Evolutionary conservation across 1,284 basidiomycete species (phyloP).

Genomic region (Apiotrichum brassicae): DNA sequence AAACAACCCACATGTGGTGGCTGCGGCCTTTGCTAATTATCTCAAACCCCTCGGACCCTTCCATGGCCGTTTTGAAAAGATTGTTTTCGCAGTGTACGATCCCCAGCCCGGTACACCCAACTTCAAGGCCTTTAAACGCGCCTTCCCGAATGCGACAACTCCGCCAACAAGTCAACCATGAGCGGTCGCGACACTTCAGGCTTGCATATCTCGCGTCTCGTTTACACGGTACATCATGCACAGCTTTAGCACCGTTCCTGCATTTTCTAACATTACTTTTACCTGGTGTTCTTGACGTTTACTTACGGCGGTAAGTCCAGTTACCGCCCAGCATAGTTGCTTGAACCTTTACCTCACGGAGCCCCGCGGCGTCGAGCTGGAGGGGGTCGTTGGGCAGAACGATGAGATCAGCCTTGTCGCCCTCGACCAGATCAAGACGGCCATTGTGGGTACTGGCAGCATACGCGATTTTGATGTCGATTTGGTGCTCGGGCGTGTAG

Average conservation of each 20-base stretch:
- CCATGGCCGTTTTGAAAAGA: constrained; percentile 1
- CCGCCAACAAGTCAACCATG: too few species aligned
- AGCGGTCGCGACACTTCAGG: too few species aligned
- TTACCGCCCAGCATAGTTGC: constrained; percentile 37
- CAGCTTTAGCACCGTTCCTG: too few species aligned
- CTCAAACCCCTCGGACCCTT: constrained; percentile 3
- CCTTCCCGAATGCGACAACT: too few species aligned
- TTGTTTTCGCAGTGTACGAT: constrained; percentile 6
- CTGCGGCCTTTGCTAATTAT: not conserved
- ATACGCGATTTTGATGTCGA: constrained; percentile 10
- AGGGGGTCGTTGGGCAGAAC: constrained; percentile 28
- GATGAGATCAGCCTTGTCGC: constrained; percentile 29
- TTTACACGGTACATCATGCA: too few species aligned
- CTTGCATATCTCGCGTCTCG: too few species aligned
- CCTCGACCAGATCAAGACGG: not conserved
- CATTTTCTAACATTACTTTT: too few species aligned
- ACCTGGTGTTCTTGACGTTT: not conserved
- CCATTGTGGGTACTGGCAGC: constrained; percentile 11
- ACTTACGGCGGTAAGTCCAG: constrained; percentile 22
- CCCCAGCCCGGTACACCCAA: not conserved
- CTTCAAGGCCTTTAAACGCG: not conserved
- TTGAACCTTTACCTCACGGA: constrained; percentile 27
- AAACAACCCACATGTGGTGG: constrained; percentile 4
- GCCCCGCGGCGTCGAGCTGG: constrained; percentile 20
- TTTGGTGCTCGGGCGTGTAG: constrained; percentile 16